Evolutionary conservation across 2,329 filamentous ascomycete genomes (phyloP).

Genomic region (Verticillium isaacii): DNA sequence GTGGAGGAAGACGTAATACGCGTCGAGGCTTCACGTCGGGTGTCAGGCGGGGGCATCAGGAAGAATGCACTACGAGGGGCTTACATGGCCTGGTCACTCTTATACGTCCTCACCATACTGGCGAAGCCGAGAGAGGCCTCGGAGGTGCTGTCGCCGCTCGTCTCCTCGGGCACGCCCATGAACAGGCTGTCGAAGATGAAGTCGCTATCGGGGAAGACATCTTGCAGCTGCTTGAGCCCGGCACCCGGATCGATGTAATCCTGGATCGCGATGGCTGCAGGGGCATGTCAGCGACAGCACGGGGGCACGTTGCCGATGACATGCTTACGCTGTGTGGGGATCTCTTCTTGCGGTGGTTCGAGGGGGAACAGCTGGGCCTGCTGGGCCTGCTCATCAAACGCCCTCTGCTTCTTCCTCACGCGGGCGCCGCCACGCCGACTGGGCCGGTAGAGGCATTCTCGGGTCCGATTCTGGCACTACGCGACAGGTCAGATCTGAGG

Average conservation of each 20-base stretch:
- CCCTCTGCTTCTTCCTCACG: slow-evolving; percentile 30
- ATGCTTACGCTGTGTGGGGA: slow-evolving; percentile 23
- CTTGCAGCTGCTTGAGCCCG: slow-evolving; percentile 39
- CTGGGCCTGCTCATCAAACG: slow-evolving; percentile 12
- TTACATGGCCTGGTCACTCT: slow-evolving; percentile 34
- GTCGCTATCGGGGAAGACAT: slow-evolving; percentile 40
- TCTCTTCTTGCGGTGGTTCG: slow-evolving; percentile 14
- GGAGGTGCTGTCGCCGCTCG: slow-evolving; percentile 11
- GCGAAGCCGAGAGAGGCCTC: slow-evolving; percentile 9
- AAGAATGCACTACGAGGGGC: slow-evolving; percentile 6
- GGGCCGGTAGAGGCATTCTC: slow-evolving; percentile 37
- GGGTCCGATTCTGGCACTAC: slow-evolving; percentile 32
- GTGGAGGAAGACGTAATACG: slow-evolving; percentile 49
- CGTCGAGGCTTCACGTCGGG: slow-evolving; percentile 28
- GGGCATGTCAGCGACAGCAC: slow-evolving; percentile 3
- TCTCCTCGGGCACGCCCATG: slow-evolving; percentile 12
- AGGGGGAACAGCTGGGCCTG: slow-evolving; percentile 5
- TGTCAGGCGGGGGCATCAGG: slow-evolving; percentile 1
- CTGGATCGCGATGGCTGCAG: slow-evolving; percentile 26
- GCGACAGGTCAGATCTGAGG: slow-evolving; percentile 9
- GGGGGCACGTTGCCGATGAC: neutral
- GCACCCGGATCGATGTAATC: slow-evolving; percentile 42
- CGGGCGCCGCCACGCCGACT: slow-evolving; percentile 38
- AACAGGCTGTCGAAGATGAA: slow-evolving; percentile 42
- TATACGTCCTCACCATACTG: slow-evolving; percentile 34